These are phyloP conservation scores for Royoungia palumana DNA, from an alignment of 768 basidiomycete genomes.

Conservation along the genomic window DNA sequence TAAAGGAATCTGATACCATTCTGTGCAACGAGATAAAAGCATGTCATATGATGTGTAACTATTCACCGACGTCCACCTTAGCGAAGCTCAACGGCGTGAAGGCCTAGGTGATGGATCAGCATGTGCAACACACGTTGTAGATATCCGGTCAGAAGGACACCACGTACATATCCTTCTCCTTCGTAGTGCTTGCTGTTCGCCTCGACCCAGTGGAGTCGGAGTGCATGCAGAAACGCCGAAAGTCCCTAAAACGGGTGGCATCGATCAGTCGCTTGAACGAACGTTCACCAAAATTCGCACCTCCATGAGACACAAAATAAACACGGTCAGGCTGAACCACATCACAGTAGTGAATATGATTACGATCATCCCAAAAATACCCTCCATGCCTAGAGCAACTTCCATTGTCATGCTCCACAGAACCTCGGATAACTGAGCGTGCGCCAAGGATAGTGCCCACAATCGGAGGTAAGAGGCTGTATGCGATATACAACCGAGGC, in stretches of 20 bases:
- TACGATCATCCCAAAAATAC: conserved; percentile 56
- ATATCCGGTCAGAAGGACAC: conserved; percentile 10
- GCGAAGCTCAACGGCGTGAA: conserved; percentile 50
- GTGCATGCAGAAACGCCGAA: conserved; percentile 93
- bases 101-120: conserved; percentile 36
- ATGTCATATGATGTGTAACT: conserved; percentile 11
- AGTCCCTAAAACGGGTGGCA: conserved; percentile 57
- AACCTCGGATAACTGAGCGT: conserved; percentile 95
- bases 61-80: conserved; percentile 38
- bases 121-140: conserved; percentile 23
- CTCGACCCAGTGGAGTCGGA: conserved; percentile 97
- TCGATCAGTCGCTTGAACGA: conserved; percentile 7
- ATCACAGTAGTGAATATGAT: conserved; percentile 51
- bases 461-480: conserved; percentile 91
- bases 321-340: conserved; percentile 80
- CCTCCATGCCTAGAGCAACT: conserved; percentile 54
- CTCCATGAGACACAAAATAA: conserved; percentile 92
- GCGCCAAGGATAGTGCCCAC: conserved; percentile 97
- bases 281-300: conserved; percentile 43
- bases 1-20: conserved; percentile 17
- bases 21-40: conserved; percentile 14
- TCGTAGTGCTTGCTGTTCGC: conserved; percentile 96
- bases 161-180: conserved; percentile 83
- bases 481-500: conserved; percentile 97
- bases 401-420: conserved; percentile 87